Evolutionary conservation across 2,329 filamentous ascomycete species (phyloP).

Genomic region (Emmonsiellopsis sp.): DNA sequence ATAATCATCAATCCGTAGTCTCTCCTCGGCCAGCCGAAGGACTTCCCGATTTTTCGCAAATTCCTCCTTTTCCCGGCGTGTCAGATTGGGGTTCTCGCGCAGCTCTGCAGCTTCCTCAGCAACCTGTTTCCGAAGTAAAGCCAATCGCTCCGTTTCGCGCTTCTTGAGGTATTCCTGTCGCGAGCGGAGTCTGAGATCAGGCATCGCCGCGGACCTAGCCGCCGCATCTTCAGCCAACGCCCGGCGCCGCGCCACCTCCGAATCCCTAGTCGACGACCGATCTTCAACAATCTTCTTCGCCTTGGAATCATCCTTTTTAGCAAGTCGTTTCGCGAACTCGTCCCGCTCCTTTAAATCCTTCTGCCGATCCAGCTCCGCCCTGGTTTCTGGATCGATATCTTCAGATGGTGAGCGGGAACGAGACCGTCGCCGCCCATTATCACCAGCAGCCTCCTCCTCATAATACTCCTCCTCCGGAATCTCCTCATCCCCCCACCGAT

Average conservation of each 20-base stretch:
- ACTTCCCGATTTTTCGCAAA: slow-evolving; percentile 84
- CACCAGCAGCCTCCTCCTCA: slow-evolving; percentile 22
- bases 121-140: slow-evolving; percentile 81
- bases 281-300: slow-evolving; percentile 61
- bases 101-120: slow-evolving; percentile 78
- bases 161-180: slow-evolving; percentile 92
- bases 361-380: slow-evolving; percentile 48
- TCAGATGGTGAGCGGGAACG: slow-evolving; percentile 27
- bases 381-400: slow-evolving; percentile 52
- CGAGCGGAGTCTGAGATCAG: slow-evolving; percentile 71
- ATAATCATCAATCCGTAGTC: slow-evolving; percentile 80
- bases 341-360: slow-evolving; percentile 67
- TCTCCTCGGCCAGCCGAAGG: slow-evolving; percentile 70
- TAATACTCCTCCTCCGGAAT: slow-evolving; percentile 25
- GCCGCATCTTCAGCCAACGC: slow-evolving; percentile 58
- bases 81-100: slow-evolving; percentile 63
- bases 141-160: slow-evolving; percentile 74
- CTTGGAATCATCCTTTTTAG: slow-evolving; percentile 59
- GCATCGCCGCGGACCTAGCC: slow-evolving; percentile 61
- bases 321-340: slow-evolving; percentile 67
- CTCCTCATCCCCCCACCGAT: slow-evolving; percentile 76
- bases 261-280: slow-evolving; percentile 45
- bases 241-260: slow-evolving; percentile 51
- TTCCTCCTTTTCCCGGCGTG: slow-evolving; percentile 70
- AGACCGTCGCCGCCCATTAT: slow-evolving; percentile 3